phyloP scores from a whole-genome alignment of 768 basidiomycete genomes.

The Coprinopsis sp. region DNA sequence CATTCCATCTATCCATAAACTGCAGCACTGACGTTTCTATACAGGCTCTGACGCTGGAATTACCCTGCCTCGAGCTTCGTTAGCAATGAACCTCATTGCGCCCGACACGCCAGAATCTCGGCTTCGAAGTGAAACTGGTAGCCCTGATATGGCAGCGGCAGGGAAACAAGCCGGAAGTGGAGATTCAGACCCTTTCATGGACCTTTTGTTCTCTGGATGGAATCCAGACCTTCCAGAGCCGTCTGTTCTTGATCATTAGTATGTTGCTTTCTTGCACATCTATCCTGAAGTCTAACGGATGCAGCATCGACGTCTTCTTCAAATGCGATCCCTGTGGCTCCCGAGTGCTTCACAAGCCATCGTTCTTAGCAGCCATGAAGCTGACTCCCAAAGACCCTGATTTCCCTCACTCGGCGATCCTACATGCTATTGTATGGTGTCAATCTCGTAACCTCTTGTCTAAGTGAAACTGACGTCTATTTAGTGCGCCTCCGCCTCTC shows the following conservation, averaged over 20 bases:
- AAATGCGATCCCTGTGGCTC: constrained; percentile 84
- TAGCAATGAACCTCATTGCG: constrained; percentile 36
- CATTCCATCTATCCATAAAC: constrained; percentile 18
- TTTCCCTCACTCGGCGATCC: constrained; percentile 85
- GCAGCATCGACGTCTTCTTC: constrained; percentile 84
- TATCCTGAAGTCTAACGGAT: constrained; percentile 11
- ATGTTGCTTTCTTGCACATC: constrained; percentile 6
- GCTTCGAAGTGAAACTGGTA: constrained; percentile 43
- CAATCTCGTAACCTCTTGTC: constrained; percentile 3
- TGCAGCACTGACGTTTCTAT: no score
- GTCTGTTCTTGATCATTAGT: constrained; percentile 71
- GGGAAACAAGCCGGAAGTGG: constrained; percentile 29
- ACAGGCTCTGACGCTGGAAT: constrained; percentile 32
- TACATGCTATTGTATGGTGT: constrained; percentile 79
- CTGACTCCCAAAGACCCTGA: constrained; percentile 74
- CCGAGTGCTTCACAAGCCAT: constrained; percentile 74
- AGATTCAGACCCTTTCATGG: constrained; percentile 50
- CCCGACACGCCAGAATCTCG: constrained; percentile 33
- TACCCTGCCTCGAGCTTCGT: constrained; percentile 40
- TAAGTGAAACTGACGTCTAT: constrained; percentile 14
- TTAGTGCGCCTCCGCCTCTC: constrained; percentile 78
- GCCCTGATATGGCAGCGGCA: constrained; percentile 46
- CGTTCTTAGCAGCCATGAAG: constrained; percentile 75
- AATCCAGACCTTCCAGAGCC: constrained; percentile 83
- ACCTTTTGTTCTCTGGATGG: constrained; percentile 75